phyloP scores from a whole-genome alignment of 139 green algal species.

The Limnomonas spitsbergensis region DNA sequence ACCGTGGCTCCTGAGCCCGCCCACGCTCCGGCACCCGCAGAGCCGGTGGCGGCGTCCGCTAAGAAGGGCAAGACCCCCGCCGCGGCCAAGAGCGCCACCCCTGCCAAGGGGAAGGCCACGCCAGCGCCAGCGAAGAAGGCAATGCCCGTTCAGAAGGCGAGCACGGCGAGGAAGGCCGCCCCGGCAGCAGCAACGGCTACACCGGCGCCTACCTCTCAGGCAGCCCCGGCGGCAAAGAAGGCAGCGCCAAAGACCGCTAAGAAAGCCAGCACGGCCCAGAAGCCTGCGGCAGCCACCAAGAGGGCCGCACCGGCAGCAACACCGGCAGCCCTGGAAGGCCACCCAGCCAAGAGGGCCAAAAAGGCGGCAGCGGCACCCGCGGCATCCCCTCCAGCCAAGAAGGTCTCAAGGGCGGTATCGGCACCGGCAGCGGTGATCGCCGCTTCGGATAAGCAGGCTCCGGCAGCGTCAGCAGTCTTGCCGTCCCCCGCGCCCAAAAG shows the following conservation, averaged over 20 bases:
- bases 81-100: no score
- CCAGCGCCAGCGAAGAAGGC: neutral
- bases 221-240: neutral
- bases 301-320: neutral
- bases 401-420: no score
- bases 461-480: no score
- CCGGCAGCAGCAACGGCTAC: neutral
- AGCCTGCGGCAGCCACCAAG: neutral
- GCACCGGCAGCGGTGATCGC: no score
- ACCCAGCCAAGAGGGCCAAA: no score
- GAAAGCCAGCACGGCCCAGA: neutral
- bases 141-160: neutral
- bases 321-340: neutral
- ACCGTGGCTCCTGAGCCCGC: conserved; percentile 59
- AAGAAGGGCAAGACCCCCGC: no score
- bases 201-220: neutral
- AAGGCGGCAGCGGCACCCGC: no score
- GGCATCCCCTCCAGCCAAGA: no score
- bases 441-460: no score
- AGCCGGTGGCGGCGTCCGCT: no score
- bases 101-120: no score
- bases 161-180: neutral
- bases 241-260: neutral
- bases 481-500: no score
- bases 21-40: conserved; percentile 10